Base-by-base conservation (phyloP, 495 filamentous ascomycete genomes). In the Aspergillus leporis region DNA sequence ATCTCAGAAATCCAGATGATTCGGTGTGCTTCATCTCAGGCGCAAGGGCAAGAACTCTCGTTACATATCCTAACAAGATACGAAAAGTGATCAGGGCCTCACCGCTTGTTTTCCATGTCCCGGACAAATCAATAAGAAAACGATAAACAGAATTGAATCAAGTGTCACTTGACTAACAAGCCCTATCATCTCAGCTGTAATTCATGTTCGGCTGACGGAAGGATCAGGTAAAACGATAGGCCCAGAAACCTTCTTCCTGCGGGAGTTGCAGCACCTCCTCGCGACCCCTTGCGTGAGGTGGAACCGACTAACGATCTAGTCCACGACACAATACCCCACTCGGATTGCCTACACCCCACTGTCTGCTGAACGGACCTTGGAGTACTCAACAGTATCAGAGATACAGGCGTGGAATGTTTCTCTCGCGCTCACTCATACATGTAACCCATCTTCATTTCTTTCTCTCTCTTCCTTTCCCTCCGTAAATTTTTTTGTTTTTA, bases 251-350 rank as follows among this genome's bases (percentile, higher is more conserved):
- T 62, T 64, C 58, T 67, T 59, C 61, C 60, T 64, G 59, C 48
- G 32, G 19, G 53, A 55, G 32, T 38, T 56, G 56, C 56, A 64
- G 53, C 53, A 58, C 56, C 56, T 61, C 64, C 51, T 61, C 53
- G 30, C 52, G 16, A 63, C 65, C 65, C 65, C 65, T 67, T 67
- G 65, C 65, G 65, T 67, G 56, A 56, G 55, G 61, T 57, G 53
- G 64, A 63, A 55, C 38, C 21, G 49, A 53, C 57, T 58, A 59
- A 32, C 59, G 61, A 57, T 56, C 51, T 31, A 34, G 58, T 60
- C 52, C 51, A 60, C 51, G 43, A 60, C 51, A 60, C 58, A 58
- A 62, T 58, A 23, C 52, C 51, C 51, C 58, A 61, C 58, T 61
- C 21, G 51, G 22, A 47, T 48, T 28, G 58, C 58, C 45, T 43